Conservation (phyloP, 2,329 filamentous ascomycete genomes). For the Fusarium austroafricanum region DNA sequence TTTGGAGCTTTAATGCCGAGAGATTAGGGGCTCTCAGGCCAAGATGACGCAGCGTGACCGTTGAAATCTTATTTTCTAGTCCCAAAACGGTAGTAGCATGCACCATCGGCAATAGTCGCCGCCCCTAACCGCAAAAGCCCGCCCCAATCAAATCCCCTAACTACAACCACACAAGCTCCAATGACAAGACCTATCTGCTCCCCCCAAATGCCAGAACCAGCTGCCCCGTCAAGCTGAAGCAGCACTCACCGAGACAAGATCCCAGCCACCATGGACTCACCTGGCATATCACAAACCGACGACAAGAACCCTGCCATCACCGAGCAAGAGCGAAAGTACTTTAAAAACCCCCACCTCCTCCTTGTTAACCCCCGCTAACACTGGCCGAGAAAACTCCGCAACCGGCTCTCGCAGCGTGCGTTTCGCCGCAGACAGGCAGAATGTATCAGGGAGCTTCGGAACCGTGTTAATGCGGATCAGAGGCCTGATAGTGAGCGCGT, state of each 20-base stretch:
- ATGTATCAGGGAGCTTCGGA: conserved; percentile 44
- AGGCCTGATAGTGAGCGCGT: conserved; percentile 42
- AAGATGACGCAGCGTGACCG: too few species aligned
- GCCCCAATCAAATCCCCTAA: neutral
- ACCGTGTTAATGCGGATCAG: conserved; percentile 38
- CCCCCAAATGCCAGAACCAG: too few species aligned
- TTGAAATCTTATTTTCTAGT: too few species aligned
- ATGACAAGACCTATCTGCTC: neutral
- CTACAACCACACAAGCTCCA: neutral
- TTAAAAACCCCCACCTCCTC: neutral
- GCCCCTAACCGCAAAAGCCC: neutral
- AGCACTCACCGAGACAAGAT: conserved; percentile 2
- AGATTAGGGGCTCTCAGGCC: too few species aligned
- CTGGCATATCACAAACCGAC: neutral
- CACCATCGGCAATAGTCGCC: neutral
- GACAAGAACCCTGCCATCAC: conserved; percentile 3
- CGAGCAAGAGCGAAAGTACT: conserved; percentile 29
- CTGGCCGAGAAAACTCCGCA: conserved; percentile 46
- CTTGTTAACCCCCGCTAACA: neutral
- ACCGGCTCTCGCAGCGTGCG: conserved; percentile 49
- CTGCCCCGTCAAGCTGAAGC: conserved; percentile 1
- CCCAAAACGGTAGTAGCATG: too few species aligned
- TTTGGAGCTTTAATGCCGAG: too few species aligned
- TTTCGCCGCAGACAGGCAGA: conserved; percentile 49
- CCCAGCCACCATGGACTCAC: conserved; percentile 14